Evolutionary conservation across 2,329 filamentous ascomycete genomes (phyloP), one percentile per base, ranked within the genome.

Genomic region (Pseudofabraea citricarpa): DNA sequence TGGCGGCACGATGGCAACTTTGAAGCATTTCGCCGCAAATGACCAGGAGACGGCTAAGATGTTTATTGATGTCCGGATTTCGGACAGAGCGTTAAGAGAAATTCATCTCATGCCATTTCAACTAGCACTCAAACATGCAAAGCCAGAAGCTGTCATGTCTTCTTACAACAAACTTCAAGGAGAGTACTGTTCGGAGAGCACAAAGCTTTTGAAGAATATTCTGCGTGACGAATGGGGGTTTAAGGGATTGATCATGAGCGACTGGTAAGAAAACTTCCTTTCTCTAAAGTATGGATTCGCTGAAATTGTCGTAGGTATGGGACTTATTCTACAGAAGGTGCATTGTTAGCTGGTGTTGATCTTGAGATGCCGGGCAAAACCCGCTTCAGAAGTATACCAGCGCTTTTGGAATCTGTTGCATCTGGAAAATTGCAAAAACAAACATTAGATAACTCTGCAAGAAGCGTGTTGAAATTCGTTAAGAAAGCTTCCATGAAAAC

Each of bases 321-420:
- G 40, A 74, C 68, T 1, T 78, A 79, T 53, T 72, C 66, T 48
- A 74, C 72, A 4, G 66, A 67, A 1, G 67, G 72, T 20, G 65
- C 73, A 8, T 62, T 65, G 24, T 62, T 68, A 22, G 71, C 73
- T 16, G 72, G 75, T 3, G 59, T 76, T 19, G 71, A 78, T 55
- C 65, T 79, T 23, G 75, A 79, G 61, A 79, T 79, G 75, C 75
- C 75, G 2, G 75, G 75, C 0, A 74, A 74, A n/a, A 42, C 31
- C n/a, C n/a, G 15, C 13, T 46, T 22, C 29, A 31, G 40, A 9
- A 39, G 44, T 13, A 18, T 18, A 8, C 5, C 24, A 15, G 10
- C 29, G 29, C 22, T 22, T 42, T 8, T 15, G 21, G 26, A 26
- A 45, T 10, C 27, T 46, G 13, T 21, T 46, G 10, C 12, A 37